Conservation (phyloP, 1,284 basidiomycete species). For the Ganoderma leucocontextum region DNA sequence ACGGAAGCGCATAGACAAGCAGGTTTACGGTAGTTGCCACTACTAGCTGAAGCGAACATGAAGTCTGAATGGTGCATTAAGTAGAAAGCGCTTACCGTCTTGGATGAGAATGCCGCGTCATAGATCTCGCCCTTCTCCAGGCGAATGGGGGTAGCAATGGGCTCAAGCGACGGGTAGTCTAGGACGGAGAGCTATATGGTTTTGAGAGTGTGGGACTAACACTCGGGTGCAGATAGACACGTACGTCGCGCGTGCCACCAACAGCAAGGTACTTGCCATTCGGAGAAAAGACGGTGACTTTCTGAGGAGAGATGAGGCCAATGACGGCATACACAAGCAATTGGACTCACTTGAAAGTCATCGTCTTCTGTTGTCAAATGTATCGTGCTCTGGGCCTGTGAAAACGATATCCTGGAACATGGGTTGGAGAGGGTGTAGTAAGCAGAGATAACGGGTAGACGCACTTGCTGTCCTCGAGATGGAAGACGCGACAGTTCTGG, state of each 20-base stretch:
- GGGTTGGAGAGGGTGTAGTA: slow-evolving; percentile 1
- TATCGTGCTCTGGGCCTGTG: slow-evolving; percentile 70
- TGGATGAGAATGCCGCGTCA: slow-evolving; percentile 72
- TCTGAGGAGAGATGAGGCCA: slow-evolving; percentile 53
- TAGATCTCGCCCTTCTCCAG: slow-evolving; percentile 76
- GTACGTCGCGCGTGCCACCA: slow-evolving; percentile 71
- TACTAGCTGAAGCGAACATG: slow-evolving; percentile 58
- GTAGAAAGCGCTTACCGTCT: slow-evolving; percentile 47
- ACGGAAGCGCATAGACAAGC: slow-evolving; percentile 62
- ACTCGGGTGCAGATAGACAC: slow-evolving; percentile 33
- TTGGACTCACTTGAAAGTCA: slow-evolving; percentile 79
- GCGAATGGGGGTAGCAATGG: slow-evolving; percentile 53
- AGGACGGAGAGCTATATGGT: slow-evolving; percentile 69
- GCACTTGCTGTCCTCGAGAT: slow-evolving; percentile 67
- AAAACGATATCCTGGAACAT: slow-evolving; percentile 57
- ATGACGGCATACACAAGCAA: neutral
- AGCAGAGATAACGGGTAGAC: slow-evolving; percentile 31
- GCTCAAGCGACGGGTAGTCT: slow-evolving; percentile 68
- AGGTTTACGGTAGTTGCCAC: slow-evolving; percentile 70
- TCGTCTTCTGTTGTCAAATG: slow-evolving; percentile 61
- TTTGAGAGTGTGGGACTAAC: neutral
- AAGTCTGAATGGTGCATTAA: neutral
- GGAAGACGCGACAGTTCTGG: slow-evolving; percentile 83
- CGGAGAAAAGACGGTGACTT: slow-evolving; percentile 80
- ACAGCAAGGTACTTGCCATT: slow-evolving; percentile 66